phyloP scores from a whole-genome alignment of 1,284 basidiomycete species.

The Cryptococcus jaspeensis region DNA sequence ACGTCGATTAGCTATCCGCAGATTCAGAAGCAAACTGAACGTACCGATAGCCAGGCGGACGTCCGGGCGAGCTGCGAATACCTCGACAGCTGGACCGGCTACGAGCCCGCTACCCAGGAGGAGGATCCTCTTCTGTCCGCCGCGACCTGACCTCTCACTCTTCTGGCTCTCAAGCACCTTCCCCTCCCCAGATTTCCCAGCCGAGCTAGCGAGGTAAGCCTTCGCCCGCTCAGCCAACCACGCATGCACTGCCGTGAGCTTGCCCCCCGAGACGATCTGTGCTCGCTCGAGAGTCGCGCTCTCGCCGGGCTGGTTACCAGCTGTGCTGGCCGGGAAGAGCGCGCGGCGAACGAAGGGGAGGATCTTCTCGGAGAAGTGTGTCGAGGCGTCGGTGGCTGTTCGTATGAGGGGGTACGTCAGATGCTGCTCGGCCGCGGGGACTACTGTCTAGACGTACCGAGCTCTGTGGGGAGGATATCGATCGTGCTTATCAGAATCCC shows the following conservation, averaged over 20 bases:
- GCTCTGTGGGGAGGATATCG: slow-evolving; percentile 80
- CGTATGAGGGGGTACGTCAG: neutral
- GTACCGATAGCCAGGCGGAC: slow-evolving; percentile 71
- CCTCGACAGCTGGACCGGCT: slow-evolving; percentile 75
- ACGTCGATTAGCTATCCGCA: neutral
- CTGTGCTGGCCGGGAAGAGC: slow-evolving; percentile 44
- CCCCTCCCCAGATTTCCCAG: neutral
- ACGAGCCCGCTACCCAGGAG: slow-evolving; percentile 91
- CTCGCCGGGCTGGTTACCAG: slow-evolving; percentile 42
- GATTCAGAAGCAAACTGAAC: no score
- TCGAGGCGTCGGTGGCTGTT: slow-evolving; percentile 65
- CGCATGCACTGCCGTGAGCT: slow-evolving; percentile 58
- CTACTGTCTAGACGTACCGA: slow-evolving; percentile 64
- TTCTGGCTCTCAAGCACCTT: neutral
- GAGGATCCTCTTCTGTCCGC: slow-evolving; percentile 66
- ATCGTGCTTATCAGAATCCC: slow-evolving; percentile 76
- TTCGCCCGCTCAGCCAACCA: slow-evolving; percentile 63
- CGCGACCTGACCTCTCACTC: neutral
- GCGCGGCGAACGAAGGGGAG: slow-evolving; percentile 62
- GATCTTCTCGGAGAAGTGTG: slow-evolving; percentile 68
- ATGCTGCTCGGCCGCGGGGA: no score
- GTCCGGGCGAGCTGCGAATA: slow-evolving; percentile 62
- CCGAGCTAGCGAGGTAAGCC: slow-evolving; percentile 42
- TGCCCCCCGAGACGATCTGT: slow-evolving; percentile 66
- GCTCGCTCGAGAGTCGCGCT: slow-evolving; percentile 61